Percentiles rank a stretch among this genome's conserved stretches.
These are phyloP conservation scores for Auxenochlorella protothecoides DNA, from an alignment of 139 green algal genomes.

Conservation along the genomic window DNA sequence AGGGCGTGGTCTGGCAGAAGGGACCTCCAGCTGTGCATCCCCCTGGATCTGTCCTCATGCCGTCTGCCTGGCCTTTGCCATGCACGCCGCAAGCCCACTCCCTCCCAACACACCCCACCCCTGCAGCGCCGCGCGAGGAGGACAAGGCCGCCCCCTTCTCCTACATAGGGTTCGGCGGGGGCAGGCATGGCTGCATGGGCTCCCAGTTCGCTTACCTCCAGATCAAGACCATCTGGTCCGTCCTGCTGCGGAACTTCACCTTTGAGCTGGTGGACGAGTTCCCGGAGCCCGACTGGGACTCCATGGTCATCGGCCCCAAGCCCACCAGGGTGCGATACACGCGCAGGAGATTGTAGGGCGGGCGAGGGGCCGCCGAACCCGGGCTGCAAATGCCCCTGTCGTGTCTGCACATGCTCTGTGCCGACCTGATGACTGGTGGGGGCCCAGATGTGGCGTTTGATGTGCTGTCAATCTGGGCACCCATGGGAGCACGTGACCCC, in stretches of 20 bases:
- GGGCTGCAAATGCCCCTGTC: background rate
- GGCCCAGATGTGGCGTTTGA: no score
- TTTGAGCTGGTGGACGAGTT: constrained; percentile 87
- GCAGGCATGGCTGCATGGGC: constrained; percentile 94
- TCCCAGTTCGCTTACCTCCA: constrained; percentile 95
- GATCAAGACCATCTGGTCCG: constrained; percentile 94
- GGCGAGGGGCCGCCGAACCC: no score
- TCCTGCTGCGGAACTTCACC: constrained; percentile 94
- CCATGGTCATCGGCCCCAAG: constrained; percentile 92
- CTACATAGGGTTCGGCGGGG: constrained; percentile 93
- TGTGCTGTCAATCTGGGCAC: background rate
- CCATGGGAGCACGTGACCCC: background rate
- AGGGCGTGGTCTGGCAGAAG: no score
- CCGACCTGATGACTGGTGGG: no score
- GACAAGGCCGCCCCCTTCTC: constrained; percentile 70
- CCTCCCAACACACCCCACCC: background rate
- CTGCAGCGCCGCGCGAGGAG: constrained; percentile 54
- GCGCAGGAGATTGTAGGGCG: constrained; percentile 38
- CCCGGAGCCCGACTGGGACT: constrained; percentile 80
- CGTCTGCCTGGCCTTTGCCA: no score
- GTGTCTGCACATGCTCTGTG: no score
- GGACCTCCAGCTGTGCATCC: no score
- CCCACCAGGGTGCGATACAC: constrained; percentile 75
- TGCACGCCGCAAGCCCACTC: no score
- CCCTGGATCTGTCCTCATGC: no score